phyloP scores from a whole-genome alignment of 148 eudicot species.

The Oxyria digyna region DNA sequence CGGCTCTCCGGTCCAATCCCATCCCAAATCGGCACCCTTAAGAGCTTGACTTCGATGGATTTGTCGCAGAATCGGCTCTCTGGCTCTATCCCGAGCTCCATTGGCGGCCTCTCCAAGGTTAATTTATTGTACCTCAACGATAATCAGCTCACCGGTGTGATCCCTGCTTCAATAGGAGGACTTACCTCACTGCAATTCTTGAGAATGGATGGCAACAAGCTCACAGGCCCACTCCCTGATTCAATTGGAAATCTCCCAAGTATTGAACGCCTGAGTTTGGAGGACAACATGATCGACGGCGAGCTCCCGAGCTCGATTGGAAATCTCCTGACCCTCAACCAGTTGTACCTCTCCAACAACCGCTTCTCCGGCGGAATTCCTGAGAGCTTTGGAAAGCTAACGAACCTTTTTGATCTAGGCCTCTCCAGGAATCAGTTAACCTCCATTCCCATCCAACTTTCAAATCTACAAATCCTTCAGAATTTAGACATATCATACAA shows the following conservation, averaged over 20 bases:
- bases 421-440: slow-evolving; percentile 44
- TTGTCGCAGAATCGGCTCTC: slow-evolving; percentile 43
- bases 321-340: slow-evolving; percentile 26
- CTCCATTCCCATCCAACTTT: slow-evolving; percentile 32
- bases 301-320: slow-evolving; percentile 50
- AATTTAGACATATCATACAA: slow-evolving; percentile 41
- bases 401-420: slow-evolving; percentile 30
- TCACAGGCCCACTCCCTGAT: slow-evolving; percentile 37
- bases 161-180: slow-evolving; percentile 41
- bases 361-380: slow-evolving; percentile 52
- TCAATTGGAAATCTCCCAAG: slow-evolving; percentile 36
- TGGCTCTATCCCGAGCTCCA: slow-evolving; percentile 45
- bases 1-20: slow-evolving; percentile 43
- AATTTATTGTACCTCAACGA: slow-evolving; percentile 26
- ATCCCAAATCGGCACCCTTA: slow-evolving; percentile 34
- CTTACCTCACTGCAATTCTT: slow-evolving; percentile 35
- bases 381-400: slow-evolving; percentile 38
- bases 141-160: slow-evolving; percentile 34
- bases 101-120: slow-evolving; percentile 39
- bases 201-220: slow-evolving; percentile 28
- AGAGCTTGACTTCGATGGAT: slow-evolving; percentile 26
- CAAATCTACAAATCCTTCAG: slow-evolving; percentile 31
- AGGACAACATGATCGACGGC: slow-evolving; percentile 32
- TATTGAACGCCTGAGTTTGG: slow-evolving; percentile 38
- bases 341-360: slow-evolving; percentile 39